These are phyloP conservation scores for Pleurotus pulmonarius DNA, from an alignment of 768 basidiomycete genomes.

Conservation along the genomic window DNA sequence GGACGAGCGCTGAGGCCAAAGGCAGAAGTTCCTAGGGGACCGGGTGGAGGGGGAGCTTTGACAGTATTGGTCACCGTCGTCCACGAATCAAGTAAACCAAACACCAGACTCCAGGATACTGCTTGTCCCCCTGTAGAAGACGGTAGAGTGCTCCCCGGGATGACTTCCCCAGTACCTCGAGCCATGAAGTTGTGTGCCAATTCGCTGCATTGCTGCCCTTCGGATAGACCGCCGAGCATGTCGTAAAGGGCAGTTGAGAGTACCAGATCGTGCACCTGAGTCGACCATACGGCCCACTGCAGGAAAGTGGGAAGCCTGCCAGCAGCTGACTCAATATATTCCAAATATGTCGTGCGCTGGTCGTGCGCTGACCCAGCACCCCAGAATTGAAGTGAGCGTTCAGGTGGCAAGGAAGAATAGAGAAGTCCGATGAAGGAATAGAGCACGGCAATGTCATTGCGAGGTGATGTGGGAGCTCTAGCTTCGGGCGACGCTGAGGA, in stretches of 20 bases:
- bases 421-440: constrained; percentile 82
- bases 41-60: constrained; percentile 38
- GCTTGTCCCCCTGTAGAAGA: constrained; percentile 45
- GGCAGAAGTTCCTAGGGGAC: constrained; percentile 21
- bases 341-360: constrained; percentile 47
- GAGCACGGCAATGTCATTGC: constrained; percentile 82
- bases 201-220: constrained; percentile 82
- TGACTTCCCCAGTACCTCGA: constrained; percentile 65
- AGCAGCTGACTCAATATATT: constrained; percentile 55
- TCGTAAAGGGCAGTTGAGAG: constrained; percentile 83
- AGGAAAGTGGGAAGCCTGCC: constrained; percentile 73
- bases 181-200: constrained; percentile 88
- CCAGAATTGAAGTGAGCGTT: constrained; percentile 87
- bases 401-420: constrained; percentile 68
- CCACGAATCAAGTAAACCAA: constrained; percentile 75
- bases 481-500: constrained; percentile 36
- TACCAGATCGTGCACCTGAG: constrained; percentile 64
- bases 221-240: constrained; percentile 82
- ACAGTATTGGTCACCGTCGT: constrained; percentile 48
- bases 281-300: constrained; percentile 89
- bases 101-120: constrained; percentile 78
- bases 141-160: constrained; percentile 55
- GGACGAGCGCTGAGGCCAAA: constrained; percentile 16
- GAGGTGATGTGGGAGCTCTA: constrained; percentile 41
- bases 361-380: constrained; percentile 51